These are phyloP conservation scores for Yamadazyma phyllophila DNA, from an alignment of 805 yeast genomes.

Conservation along the genomic window DNA sequence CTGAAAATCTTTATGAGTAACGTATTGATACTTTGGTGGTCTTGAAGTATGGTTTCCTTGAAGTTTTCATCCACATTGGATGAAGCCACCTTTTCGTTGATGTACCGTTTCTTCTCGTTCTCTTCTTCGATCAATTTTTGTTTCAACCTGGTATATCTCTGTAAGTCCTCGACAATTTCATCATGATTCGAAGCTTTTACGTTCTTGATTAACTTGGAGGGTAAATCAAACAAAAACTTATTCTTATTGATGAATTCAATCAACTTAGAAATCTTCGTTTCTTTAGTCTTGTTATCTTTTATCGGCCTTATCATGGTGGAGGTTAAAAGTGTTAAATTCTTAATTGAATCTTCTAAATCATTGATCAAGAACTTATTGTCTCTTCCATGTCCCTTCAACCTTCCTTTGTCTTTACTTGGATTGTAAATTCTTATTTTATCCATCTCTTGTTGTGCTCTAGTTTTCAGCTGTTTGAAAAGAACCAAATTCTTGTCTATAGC, in stretches of 20 bases:
- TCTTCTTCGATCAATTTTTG: constrained; percentile 11
- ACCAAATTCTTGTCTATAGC: constrained; percentile 38
- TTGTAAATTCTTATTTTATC: constrained; percentile 37
- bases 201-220: constrained; percentile 27
- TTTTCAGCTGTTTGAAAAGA: constrained; percentile 33
- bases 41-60: constrained; percentile 5
- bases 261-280: constrained; percentile 29
- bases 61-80: constrained; percentile 20
- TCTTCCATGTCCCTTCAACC: constrained; percentile 13
- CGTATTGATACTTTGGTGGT: constrained; percentile 22
- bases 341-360: constrained; percentile 39
- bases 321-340: constrained; percentile 36
- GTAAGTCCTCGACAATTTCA: constrained; percentile 33
- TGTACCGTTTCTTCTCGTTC: constrained; percentile 10
- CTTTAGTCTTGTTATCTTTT: constrained; percentile 35
- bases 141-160: constrained; percentile 21
- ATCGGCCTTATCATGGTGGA: constrained; percentile 41
- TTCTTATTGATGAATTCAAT: constrained; percentile 35
- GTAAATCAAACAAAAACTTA: constrained; percentile 37
- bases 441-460: constrained; percentile 32
- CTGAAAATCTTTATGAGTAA: constrained; percentile 27
- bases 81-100: constrained; percentile 12
- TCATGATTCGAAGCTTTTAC: constrained; percentile 33
- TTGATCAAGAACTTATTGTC: constrained; percentile 24
- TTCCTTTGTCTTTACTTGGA: constrained; percentile 22